A percentile compares a stretch with the other conserved stretches of the same genome.
phyloP scores from a whole-genome alignment of 441 rosid genomes.

The Corymbia citriodora region DNA sequence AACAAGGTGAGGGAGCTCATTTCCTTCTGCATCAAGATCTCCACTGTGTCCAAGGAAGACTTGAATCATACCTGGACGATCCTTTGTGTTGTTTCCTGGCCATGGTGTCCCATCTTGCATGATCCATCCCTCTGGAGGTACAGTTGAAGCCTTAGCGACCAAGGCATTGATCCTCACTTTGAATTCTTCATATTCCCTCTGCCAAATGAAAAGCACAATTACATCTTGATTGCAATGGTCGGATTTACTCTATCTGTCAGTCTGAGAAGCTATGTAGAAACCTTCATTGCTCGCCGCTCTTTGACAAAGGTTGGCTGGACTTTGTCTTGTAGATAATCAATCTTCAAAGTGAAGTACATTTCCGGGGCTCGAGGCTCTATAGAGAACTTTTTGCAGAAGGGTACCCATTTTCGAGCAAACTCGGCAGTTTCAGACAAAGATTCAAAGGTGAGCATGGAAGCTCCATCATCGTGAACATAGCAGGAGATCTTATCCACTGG shows the following conservation, averaged over 20 bases:
- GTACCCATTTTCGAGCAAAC: conserved; percentile 74
- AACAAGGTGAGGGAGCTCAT: conserved; percentile 66
- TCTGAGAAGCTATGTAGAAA: conserved; percentile 9
- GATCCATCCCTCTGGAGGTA: conserved; percentile 87
- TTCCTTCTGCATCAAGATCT: conserved; percentile 63
- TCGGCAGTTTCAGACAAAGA: conserved; percentile 79
- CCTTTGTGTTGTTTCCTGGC: conserved; percentile 97
- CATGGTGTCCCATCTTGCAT: conserved; percentile 98
- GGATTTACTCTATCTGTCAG: neutral
- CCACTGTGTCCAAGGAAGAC: conserved; percentile 71
- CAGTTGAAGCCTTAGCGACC: conserved; percentile 76
- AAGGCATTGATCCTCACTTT: conserved; percentile 86
- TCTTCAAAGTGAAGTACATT: conserved; percentile 67
- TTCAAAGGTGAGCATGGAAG: conserved; percentile 90
- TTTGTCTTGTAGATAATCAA: conserved; percentile 94
- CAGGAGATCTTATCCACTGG: conserved; percentile 90
- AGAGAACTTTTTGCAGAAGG: conserved; percentile 58
- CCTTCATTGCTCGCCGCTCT: conserved; percentile 97
- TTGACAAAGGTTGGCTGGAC: conserved; percentile 90
- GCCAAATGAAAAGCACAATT: conserved; percentile 16
- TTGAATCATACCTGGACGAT: conserved; percentile 98
- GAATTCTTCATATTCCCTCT: conserved; percentile 96
- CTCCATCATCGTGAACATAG: conserved; percentile 92
- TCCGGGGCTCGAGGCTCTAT: conserved; percentile 75
- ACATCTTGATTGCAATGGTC: neutral